Evolutionary conservation across 495 filamentous ascomycete species (phyloP).

Genomic region (Penicillium coprophilum): DNA sequence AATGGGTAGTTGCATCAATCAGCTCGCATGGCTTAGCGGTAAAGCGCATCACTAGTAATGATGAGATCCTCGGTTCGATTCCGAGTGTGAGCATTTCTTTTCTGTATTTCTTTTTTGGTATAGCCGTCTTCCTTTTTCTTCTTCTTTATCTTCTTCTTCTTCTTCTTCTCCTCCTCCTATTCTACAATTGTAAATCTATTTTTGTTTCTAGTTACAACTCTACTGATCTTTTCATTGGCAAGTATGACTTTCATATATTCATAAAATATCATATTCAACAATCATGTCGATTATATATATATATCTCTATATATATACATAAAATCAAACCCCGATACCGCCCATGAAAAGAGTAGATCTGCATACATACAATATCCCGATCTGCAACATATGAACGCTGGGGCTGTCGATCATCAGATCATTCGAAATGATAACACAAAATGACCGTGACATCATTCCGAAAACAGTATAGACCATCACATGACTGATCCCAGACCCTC

Average conservation of each 20-base stretch:
- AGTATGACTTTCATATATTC: too few species aligned
- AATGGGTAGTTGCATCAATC: background rate
- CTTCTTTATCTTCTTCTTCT: background rate
- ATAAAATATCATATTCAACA: background rate
- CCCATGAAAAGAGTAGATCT: background rate
- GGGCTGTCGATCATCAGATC: background rate
- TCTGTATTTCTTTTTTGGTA: too few species aligned
- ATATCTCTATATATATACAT: too few species aligned
- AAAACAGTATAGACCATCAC: slow-evolving; percentile 19
- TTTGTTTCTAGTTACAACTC: too few species aligned
- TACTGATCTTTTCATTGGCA: too few species aligned
- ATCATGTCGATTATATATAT: background rate
- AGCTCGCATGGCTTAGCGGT: slow-evolving; percentile 5
- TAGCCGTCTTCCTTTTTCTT: too few species aligned
- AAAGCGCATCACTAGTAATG: slow-evolving; percentile 6
- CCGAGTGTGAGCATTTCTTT: slow-evolving; percentile 4
- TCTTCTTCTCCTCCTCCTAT: background rate
- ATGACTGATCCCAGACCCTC: background rate
- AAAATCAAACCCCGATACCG: too few species aligned
- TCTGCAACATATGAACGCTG: too few species aligned
- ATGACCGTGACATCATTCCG: slow-evolving; percentile 21
- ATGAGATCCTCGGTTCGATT: slow-evolving; percentile 5
- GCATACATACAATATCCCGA: background rate
- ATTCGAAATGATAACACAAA: background rate
- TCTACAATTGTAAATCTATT: too few species aligned